Evolutionary conservation across 768 basidiomycete species (phyloP).

Genomic region (Tylopilus rubrobrunneus): DNA sequence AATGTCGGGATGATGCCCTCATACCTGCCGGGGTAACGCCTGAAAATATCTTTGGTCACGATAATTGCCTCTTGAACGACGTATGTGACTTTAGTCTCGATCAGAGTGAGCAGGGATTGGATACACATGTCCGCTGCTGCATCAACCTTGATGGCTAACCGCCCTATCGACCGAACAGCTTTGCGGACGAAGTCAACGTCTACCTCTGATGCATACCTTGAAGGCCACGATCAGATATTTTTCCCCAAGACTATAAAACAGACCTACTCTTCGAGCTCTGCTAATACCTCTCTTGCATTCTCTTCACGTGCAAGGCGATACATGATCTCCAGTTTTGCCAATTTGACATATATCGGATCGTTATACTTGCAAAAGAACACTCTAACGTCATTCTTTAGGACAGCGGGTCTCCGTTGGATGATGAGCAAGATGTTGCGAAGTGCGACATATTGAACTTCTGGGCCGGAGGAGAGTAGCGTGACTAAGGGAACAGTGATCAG

Average conservation of each 20-base stretch:
- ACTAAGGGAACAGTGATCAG: conserved; percentile 46
- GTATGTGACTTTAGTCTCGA: conserved; percentile 92
- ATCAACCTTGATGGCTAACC: conserved; percentile 96
- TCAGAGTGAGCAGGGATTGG: conserved; percentile 74
- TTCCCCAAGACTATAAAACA: neutral
- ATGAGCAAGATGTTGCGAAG: conserved; percentile 95
- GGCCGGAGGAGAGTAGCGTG: conserved; percentile 91
- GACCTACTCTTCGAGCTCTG: conserved; percentile 89
- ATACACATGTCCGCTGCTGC: conserved; percentile 88
- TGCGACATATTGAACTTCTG: conserved; percentile 98
- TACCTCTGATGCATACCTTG: conserved; percentile 94
- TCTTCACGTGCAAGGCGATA: conserved; percentile 94
- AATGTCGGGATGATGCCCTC: conserved; percentile 93
- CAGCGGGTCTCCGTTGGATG: conserved; percentile 88
- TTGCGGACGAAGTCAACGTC: conserved; percentile 98
- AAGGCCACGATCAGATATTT: neutral
- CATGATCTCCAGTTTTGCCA: conserved; percentile 99
- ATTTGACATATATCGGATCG: conserved; percentile 97
- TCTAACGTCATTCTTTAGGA: conserved; percentile 95
- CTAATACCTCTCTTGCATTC: conserved; percentile 88
- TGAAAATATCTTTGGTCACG: conserved; percentile 97
- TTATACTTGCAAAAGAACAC: conserved; percentile 99
- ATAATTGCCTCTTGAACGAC: conserved; percentile 97
- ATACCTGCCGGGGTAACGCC: conserved; percentile 94
- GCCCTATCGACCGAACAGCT: conserved; percentile 94